phyloP scores from a whole-genome alignment of 1,284 basidiomycete species.

The Boletellus deceptivus region DNA sequence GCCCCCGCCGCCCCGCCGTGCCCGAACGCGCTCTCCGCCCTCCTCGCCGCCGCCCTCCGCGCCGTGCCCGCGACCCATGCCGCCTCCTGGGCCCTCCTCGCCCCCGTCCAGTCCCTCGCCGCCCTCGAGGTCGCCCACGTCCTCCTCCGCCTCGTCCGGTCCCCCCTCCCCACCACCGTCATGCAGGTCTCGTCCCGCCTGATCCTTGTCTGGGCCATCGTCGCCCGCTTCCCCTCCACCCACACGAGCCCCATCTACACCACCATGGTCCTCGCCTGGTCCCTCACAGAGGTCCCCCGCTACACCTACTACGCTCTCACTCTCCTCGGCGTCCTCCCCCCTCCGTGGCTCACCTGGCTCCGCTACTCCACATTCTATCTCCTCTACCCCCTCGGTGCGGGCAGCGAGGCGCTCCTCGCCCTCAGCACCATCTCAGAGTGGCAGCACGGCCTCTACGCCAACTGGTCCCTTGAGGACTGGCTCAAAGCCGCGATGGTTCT shows the following conservation, averaged over 20 bases:
- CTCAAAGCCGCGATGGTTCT: conserved; percentile 64
- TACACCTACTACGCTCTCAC: conserved; percentile 87
- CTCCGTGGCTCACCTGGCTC: conserved; percentile 51
- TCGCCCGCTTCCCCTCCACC: conserved; percentile 47
- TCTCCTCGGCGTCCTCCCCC: conserved; percentile 47
- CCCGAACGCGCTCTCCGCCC: conserved; percentile 25
- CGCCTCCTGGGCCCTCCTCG: conserved; percentile 61
- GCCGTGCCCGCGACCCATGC: conserved; percentile 52
- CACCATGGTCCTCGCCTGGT: conserved; percentile 94
- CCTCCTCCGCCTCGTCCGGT: conserved; percentile 79
- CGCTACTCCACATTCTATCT: conserved; percentile 93
- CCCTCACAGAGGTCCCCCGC: conserved; percentile 87
- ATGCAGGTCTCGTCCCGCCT: conserved; percentile 88
- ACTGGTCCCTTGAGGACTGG: conserved; percentile 56
- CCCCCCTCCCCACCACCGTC: conserved; percentile 76
- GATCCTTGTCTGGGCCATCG: conserved; percentile 85
- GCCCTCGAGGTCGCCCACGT: conserved; percentile 83
- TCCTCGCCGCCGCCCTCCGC: conserved; percentile 33
- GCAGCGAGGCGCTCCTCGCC: conserved; percentile 86
- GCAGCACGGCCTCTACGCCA: conserved; percentile 24
- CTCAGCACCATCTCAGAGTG: conserved; percentile 71
- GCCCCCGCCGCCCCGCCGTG: not conserved
- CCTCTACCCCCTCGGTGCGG: conserved; percentile 90
- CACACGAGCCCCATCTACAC: conserved; percentile 80
- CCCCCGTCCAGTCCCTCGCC: conserved; percentile 80